These are phyloP conservation scores for Paradendryphiella salina DNA, from an alignment of 2,329 filamentous ascomycete genomes.

Conservation along the genomic window DNA sequence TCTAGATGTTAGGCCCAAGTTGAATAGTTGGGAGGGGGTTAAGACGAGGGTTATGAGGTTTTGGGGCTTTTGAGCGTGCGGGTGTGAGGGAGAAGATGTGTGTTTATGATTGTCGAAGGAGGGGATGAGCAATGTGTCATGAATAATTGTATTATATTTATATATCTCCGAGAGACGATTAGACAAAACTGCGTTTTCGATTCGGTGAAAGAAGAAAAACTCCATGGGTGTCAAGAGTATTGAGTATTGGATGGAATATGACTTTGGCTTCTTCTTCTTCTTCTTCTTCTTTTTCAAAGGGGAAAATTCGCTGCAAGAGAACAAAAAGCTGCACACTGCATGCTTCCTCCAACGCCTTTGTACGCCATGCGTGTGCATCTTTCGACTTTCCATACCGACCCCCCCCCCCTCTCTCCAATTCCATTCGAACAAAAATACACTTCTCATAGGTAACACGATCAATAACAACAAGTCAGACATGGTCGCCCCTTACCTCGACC, in stretches of 20 bases:
- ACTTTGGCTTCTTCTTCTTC: too few species aligned
- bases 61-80: slow-evolving; percentile 48
- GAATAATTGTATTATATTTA: too few species aligned
- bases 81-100: background rate
- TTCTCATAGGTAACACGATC: background rate
- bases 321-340: background rate
- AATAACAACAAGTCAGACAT: background rate
- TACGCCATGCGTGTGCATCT: slow-evolving; percentile 14
- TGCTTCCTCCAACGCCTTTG: slow-evolving; percentile 1
- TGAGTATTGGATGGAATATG: too few species aligned
- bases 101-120: background rate
- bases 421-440: background rate
- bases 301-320: background rate
- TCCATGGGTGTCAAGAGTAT: too few species aligned
- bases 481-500: background rate
- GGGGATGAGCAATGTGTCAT: background rate
- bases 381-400: background rate
- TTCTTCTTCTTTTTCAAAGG: background rate
- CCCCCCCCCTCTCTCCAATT: background rate
- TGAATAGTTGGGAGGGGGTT: slow-evolving; percentile 65
- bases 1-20: slow-evolving; percentile 66
- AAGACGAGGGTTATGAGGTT: slow-evolving; percentile 59
- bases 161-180: too few species aligned
- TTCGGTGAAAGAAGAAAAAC: too few species aligned
- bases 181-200: too few species aligned